phyloP scores from a whole-genome alignment of 2,329 filamentous ascomycete species.

The Cucurbitaria berberidis region DNA sequence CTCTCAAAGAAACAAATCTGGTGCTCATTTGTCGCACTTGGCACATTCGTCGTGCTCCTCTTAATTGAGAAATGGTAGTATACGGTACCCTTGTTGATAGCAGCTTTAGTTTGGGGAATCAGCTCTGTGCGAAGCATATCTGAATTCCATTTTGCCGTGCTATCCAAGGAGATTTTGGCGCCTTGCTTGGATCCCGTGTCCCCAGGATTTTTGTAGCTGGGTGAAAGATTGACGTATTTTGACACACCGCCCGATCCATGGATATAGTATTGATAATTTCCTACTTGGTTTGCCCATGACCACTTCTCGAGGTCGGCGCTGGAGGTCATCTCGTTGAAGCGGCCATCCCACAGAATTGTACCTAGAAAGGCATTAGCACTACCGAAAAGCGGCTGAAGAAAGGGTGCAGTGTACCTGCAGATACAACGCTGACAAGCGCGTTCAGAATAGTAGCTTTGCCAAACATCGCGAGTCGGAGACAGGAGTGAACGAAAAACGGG shows the following conservation, averaged over 20 bases:
- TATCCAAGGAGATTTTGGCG: conserved; percentile 70
- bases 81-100: conserved; percentile 70
- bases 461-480: conserved; percentile 32
- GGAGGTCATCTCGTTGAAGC: conserved; percentile 65
- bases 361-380: conserved; percentile 32
- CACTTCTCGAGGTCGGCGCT: conserved; percentile 64
- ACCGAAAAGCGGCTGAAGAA: background rate
- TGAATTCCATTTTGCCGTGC: conserved; percentile 72
- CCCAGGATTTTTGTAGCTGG: conserved; percentile 68
- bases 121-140: conserved; percentile 78
- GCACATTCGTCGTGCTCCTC: conserved; percentile 64
- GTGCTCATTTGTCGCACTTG: conserved; percentile 68
- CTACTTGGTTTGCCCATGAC: conserved; percentile 72
- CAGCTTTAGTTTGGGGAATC: conserved; percentile 71
- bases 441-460: conserved; percentile 36
- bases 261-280: conserved; percentile 75
- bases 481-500: background rate
- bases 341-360: conserved; percentile 68
- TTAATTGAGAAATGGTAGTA: conserved; percentile 76
- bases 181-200: conserved; percentile 68
- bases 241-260: conserved; percentile 65
- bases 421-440: conserved; percentile 42
- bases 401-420: conserved; percentile 29
- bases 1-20: conserved; percentile 70
- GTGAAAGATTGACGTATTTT: conserved; percentile 67